Percentiles rank a stretch among this genome's conserved stretches.
phyloP scores from a whole-genome alignment of 805 yeast species.

The Myxozyma geophila region DNA sequence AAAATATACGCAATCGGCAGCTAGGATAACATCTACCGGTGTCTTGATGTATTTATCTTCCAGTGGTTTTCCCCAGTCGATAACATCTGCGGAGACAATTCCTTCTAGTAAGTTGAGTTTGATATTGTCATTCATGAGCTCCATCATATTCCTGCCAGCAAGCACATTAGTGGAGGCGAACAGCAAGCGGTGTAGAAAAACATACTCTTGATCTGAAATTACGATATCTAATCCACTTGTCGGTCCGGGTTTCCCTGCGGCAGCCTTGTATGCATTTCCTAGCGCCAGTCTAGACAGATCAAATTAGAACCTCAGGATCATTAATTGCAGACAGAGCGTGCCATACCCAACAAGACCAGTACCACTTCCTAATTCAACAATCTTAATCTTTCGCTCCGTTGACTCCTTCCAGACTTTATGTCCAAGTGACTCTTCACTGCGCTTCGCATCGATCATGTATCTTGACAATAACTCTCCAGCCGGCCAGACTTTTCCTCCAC shows the following conservation, averaged over 20 bases:
- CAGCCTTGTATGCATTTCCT: slow-evolving; percentile 39
- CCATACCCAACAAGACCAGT: slow-evolving; percentile 59
- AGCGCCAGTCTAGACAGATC: slow-evolving; percentile 39
- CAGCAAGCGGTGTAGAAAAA: slow-evolving; percentile 3
- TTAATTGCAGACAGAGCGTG: background rate
- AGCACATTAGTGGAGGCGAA: background rate
- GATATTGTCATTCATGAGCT: slow-evolving; percentile 54
- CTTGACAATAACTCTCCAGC: slow-evolving; percentile 61
- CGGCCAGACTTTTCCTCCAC: slow-evolving; percentile 69
- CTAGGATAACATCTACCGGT: slow-evolving; percentile 53
- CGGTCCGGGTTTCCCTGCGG: slow-evolving; percentile 31
- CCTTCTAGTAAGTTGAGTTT: slow-evolving; percentile 48
- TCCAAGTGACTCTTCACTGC: slow-evolving; percentile 18
- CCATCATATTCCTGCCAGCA: slow-evolving; percentile 47
- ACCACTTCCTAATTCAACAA: slow-evolving; percentile 62
- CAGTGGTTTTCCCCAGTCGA: slow-evolving; percentile 54
- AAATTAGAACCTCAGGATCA: background rate
- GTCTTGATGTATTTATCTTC: slow-evolving; percentile 47
- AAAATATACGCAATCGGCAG: slow-evolving; percentile 65
- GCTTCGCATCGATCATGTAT: slow-evolving; percentile 47
- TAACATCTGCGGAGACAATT: slow-evolving; percentile 49
- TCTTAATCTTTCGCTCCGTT: slow-evolving; percentile 35
- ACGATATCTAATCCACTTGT: slow-evolving; percentile 46
- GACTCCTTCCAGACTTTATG: slow-evolving; percentile 25
- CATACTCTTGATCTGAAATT: slow-evolving; percentile 55